A percentile compares a stretch with the other conserved stretches of the same genome.
These are phyloP conservation scores for Epichloe gansuensis DNA, from an alignment of 2,329 filamentous ascomycete species.

Conservation along the genomic window DNA sequence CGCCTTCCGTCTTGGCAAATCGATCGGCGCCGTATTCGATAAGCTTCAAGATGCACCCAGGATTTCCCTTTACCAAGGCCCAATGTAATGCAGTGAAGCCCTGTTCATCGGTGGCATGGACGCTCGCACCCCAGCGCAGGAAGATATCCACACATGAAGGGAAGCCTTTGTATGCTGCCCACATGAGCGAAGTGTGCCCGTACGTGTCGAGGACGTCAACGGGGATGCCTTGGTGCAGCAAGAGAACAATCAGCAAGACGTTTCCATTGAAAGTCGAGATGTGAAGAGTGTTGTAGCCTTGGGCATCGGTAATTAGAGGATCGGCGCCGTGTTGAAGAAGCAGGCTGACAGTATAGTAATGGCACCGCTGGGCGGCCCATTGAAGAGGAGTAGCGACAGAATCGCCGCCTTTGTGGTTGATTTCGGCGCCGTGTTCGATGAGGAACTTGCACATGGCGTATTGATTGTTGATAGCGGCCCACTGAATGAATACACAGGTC, in stretches of 20 bases:
- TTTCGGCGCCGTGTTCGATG: constrained; percentile 69
- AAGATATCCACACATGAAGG: constrained; percentile 86
- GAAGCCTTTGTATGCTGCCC: constrained; percentile 96
- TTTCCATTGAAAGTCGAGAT: constrained; percentile 96
- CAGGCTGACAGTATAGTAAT: constrained; percentile 92
- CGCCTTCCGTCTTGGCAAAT: constrained; percentile 76
- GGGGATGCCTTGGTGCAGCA: constrained; percentile 89
- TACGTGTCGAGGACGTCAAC: constrained; percentile 83
- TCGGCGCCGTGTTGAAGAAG: constrained; percentile 86
- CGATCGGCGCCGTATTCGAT: constrained; percentile 92
- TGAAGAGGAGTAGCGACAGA: constrained; percentile 87
- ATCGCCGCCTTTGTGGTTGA: constrained; percentile 92
- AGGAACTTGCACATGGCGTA: constrained; percentile 95
- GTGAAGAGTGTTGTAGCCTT: constrained; percentile 96
- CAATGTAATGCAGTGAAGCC: constrained; percentile 93
- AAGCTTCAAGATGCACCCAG: constrained; percentile 81
- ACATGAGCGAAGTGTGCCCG: constrained; percentile 93
- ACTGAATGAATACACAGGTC: constrained; percentile 45
- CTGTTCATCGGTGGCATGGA: constrained; percentile 79
- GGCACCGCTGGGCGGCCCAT: constrained; percentile 92
- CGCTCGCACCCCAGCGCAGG: constrained; percentile 86
- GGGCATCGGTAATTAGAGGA: constrained; percentile 79
- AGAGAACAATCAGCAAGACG: constrained; percentile 72
- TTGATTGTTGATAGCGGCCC: constrained; percentile 98
- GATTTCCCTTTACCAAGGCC: constrained; percentile 87